Conservation (phyloP, 306 rosid genomes). For the Cotoneaster glaucophyllus region DNA sequence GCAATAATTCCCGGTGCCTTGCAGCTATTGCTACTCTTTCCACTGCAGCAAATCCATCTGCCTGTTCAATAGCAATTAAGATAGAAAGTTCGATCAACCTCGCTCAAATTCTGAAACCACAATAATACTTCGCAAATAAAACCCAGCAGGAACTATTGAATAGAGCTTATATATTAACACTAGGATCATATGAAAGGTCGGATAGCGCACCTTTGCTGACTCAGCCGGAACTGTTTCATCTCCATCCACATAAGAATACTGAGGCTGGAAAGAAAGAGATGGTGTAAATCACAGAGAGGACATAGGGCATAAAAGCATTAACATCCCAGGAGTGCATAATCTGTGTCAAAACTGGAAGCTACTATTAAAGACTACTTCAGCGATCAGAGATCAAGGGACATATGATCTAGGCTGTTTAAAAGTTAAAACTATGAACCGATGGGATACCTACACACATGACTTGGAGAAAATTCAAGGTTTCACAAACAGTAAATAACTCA, state of each 20-base stretch:
- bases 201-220: constrained; percentile 66
- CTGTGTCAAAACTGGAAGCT: background rate
- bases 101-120: background rate
- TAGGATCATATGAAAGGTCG: constrained; percentile 10
- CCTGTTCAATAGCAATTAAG: constrained; percentile 34
- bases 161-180: too few relatives aligned
- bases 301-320: background rate
- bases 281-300: constrained; percentile 2
- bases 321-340: background rate
- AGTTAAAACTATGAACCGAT: background rate
- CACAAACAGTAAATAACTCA: constrained; percentile 33
- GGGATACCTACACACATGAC: background rate
- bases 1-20: constrained; percentile 54
- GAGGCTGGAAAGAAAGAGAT: constrained; percentile 52
- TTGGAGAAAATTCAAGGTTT: background rate
- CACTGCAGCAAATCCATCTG: constrained; percentile 67
- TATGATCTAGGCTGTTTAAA: background rate
- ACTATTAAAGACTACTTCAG: background rate
- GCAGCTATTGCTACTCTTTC: constrained; percentile 69
- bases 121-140: background rate
- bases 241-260: constrained; percentile 74
- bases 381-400: background rate
- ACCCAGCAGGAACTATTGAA: background rate
- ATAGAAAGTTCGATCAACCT: background rate
- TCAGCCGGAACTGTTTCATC: constrained; percentile 93